Base-by-base conservation (phyloP, 768 basidiomycete genomes). In the Suillus spraguei region DNA sequence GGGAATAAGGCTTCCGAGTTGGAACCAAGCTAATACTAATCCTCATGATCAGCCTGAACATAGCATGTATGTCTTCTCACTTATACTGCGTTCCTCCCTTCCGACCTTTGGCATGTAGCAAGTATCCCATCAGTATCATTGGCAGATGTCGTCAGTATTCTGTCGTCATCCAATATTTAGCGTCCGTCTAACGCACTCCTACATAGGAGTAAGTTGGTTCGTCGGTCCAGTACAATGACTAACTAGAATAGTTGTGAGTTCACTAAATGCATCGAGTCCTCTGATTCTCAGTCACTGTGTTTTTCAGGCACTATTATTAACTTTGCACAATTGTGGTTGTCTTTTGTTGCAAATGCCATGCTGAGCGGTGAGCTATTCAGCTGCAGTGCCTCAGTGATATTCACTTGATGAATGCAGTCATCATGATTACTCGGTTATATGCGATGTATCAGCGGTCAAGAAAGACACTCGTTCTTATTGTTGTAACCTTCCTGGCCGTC, bases 381-480 rank as follows among this genome's bases (percentile, higher is more conserved):
- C 7, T 38, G 22, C 36, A 38, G 54, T 38, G 38, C n/a, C 36
- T 56, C 22, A 5, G 36, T 16, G 53, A 55, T 22, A 4, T 36
- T 14, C n/a, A 36, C 36, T 54, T 54, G 6, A 54, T 22, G 35
- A n/a, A 54, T 22, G 22, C 16, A 56, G 54, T 56, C 22, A 56
- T 56, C 22, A 17, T 56, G 54, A 24, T 38, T 8, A 22, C 22
- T 17, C 36, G 54, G 22, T 4, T 56, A 38, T 5, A 56, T 56
- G 36, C 54, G 9, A 56, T 56, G 54, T 38, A 38, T 24, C 54
- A 56, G 14, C 54, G 16, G 9, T 56, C 54, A 24, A 56, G 36
- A 38, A 38, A 38, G 8, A 38, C 38, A 36, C 35, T 24, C 54
- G 17, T 56, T 8, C 24, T 38, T 17, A 4, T 56, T 16, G 36